Conservation (phyloP, 805 yeast genomes). For the Clavispora phyllophila region DNA sequence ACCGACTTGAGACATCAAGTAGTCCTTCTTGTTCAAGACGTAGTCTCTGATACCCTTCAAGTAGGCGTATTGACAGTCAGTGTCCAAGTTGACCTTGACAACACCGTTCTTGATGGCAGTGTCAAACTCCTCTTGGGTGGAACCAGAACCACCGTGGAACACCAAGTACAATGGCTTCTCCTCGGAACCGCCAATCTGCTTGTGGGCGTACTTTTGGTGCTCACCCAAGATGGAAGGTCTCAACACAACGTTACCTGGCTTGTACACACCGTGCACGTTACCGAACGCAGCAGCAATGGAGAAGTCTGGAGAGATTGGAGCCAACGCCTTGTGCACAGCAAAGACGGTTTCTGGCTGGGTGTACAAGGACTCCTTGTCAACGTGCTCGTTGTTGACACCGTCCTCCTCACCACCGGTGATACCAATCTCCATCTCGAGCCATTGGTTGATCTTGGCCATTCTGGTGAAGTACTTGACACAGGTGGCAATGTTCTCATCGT, state of each 20-base stretch:
- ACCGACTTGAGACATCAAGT: conserved; percentile 84
- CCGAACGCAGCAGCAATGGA: conserved; percentile 99
- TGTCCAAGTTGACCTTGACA: conserved; percentile 98
- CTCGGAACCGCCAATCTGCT: conserved; percentile 49
- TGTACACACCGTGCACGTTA: conserved; percentile 99
- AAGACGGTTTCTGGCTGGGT: conserved; percentile 93
- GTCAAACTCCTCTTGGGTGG: conserved; percentile 85
- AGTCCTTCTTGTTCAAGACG: conserved; percentile 93
- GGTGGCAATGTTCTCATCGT: conserved; percentile 90
- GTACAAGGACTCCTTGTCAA: conserved; percentile 80
- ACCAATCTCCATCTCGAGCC: conserved; percentile 99
- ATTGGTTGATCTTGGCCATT: conserved; percentile 91
- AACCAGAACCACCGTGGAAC: conserved; percentile 99
- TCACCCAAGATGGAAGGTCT: conserved; percentile 91
- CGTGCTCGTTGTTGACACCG: conserved; percentile 98
- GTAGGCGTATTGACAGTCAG: conserved; percentile 99
- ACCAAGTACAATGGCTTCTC: conserved; percentile 87
- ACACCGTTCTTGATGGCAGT: conserved; percentile 91
- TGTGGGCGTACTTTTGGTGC: conserved; percentile 85
- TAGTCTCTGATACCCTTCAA: conserved; percentile 95
- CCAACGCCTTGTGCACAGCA: conserved; percentile 83
- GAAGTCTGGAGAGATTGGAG: conserved; percentile 93
- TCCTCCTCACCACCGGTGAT: conserved; percentile 99
- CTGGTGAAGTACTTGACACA: conserved; percentile 94
- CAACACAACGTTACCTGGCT: conserved; percentile 96